A percentile compares a stretch with the other conserved stretches of the same genome.
phyloP scores from a whole-genome alignment of 2,329 filamentous ascomycete genomes.

The Aspergillus vadensis region DNA sequence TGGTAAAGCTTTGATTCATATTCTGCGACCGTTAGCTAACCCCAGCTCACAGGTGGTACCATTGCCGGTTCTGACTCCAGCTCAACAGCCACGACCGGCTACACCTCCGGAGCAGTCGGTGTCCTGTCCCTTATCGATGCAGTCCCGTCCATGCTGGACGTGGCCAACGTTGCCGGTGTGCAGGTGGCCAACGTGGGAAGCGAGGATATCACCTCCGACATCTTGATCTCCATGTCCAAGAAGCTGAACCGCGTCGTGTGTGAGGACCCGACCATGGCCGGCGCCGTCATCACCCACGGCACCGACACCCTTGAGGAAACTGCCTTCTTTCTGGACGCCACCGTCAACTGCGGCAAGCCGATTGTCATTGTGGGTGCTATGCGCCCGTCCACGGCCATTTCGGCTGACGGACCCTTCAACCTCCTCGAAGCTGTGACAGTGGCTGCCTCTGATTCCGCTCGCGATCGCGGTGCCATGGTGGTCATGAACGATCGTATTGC shows the following conservation, averaged over 20 bases:
- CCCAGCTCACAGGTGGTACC: constrained; percentile 21
- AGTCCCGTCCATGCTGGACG: constrained; percentile 29
- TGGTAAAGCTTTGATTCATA: too few relatives aligned
- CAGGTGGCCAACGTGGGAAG: constrained; percentile 33
- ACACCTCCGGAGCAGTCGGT: constrained; percentile 27
- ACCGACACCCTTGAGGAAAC: constrained; percentile 67
- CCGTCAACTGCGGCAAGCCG: constrained; percentile 59
- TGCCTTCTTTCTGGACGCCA: constrained; percentile 64
- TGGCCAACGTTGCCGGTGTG: constrained; percentile 31
- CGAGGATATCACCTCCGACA: constrained; percentile 25
- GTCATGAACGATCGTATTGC: constrained; percentile 65
- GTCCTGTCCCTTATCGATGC: constrained; percentile 28
- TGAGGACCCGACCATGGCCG: constrained; percentile 26
- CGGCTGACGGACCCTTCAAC: constrained; percentile 65
- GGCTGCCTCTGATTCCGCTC: constrained; percentile 51
- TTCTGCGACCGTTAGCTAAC: neutral
- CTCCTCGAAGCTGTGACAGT: constrained; percentile 62
- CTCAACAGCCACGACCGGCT: constrained; percentile 31
- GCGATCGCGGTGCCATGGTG: constrained; percentile 59
- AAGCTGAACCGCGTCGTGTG: constrained; percentile 26
- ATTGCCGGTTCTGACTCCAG: constrained; percentile 29
- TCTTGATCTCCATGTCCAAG: constrained; percentile 27
- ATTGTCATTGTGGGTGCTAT: constrained; percentile 64
- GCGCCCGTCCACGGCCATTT: constrained; percentile 63
- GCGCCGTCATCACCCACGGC: constrained; percentile 58